Evolutionary conservation across 148 eudicot genomes (phyloP).

Genomic region (Beta vulgaris): DNA sequence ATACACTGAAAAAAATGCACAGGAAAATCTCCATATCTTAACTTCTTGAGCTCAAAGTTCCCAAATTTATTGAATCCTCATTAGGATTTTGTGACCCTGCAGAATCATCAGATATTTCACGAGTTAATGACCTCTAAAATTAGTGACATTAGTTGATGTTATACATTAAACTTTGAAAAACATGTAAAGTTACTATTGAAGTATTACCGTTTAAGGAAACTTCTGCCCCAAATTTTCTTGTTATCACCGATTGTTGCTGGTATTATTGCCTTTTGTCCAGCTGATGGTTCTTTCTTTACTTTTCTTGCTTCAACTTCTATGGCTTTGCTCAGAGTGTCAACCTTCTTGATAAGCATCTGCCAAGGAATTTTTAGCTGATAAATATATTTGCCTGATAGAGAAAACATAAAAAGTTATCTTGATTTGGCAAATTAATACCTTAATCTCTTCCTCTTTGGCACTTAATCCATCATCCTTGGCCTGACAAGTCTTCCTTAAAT

Average conservation of each 20-base stretch:
- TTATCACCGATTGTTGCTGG: slow-evolving; percentile 42
- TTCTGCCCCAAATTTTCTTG: slow-evolving; percentile 35
- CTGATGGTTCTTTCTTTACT: slow-evolving; percentile 53
- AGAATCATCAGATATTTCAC: neutral
- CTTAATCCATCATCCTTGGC: slow-evolving; percentile 48
- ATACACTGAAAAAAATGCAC: slow-evolving; percentile 1
- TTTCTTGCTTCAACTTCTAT: slow-evolving; percentile 72
- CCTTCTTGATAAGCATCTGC: slow-evolving; percentile 69
- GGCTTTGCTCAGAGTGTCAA: slow-evolving; percentile 65
- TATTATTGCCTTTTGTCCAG: slow-evolving; percentile 38
- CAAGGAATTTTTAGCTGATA: slow-evolving; percentile 14
- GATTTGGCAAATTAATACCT: slow-evolving; percentile 38
- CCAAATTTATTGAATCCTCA: neutral
- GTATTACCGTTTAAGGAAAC: slow-evolving; percentile 49
- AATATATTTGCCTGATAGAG: neutral
- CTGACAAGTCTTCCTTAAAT: slow-evolving; percentile 63
- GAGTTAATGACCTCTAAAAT: neutral
- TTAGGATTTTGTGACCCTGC: slow-evolving; percentile 32
- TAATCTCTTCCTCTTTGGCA: slow-evolving; percentile 76
- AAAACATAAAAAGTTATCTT: neutral
- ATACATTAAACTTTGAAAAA: neutral
- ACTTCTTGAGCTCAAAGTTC: neutral
- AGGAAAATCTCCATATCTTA: neutral
- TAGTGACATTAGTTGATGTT: neutral
- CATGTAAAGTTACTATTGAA: neutral